Base-by-base conservation (phyloP, 345 rosid genomes). In the Tarenaya hassleriana region DNA sequence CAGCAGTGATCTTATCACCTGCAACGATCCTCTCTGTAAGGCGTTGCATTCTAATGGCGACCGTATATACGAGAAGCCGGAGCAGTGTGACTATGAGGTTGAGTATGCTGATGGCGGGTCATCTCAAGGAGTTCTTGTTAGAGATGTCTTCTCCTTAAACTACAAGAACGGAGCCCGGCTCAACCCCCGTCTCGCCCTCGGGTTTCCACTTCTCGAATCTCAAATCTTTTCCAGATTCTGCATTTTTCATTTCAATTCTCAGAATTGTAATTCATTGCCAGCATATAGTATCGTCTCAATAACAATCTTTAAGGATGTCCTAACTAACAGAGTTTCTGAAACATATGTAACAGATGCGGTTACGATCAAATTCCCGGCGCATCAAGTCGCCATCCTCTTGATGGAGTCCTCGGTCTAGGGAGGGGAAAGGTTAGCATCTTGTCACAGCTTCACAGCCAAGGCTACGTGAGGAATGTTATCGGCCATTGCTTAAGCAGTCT, bases 31-130 rank as follows among this genome's bases (percentile, higher is more conserved):
- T 12, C 37, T 92, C 16, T 92, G 99, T 49, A 76, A 64, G 18
- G 84, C 99, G 9, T 53, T 92, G 75, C 87, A 77, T 53, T 37
- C 73, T 11, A 66, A 73, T 20, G 74, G 70, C 5, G 73, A 73
- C 16, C 79, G 77, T 60, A 74, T 33, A 56, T 75, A 79, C 60
- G 79, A 80, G 47, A 34, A 56, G 52, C 86, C 83, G 3, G 75
- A 58, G 35, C 98, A 83, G 69, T 88, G 97, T 63, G 94, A 85
- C 72, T 88, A 88, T 17, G 91, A 81, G 75, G 88, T 92, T 65
- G 84, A 74, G 71, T 85, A 88, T 49, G 98, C 95, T 4, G 97
- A 92, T 69, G 85, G 94, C 6, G 95, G 97, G 20, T 92, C 95
- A 7, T 88, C 98, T 53, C 76, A 75, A 3, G 98, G 97, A 16